A percentile compares a stretch with the other conserved stretches of the same genome.
Conservation (phyloP, 306 rosid genomes). For the Corylus americana region DNA sequence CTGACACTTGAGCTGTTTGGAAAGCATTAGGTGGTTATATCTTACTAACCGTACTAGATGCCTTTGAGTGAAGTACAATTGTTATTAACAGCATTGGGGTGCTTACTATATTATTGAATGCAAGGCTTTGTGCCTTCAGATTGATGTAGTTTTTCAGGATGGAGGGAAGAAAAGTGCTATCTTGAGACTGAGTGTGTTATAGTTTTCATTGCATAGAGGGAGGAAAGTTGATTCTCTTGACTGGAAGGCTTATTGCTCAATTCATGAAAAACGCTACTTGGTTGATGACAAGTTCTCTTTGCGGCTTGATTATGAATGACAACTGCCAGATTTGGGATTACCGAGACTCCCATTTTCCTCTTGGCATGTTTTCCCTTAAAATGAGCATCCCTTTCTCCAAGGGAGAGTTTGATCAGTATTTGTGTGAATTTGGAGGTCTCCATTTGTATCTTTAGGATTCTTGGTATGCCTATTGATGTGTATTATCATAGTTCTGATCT, state of each 20-base stretch:
- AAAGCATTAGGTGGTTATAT: slow-evolving; percentile 25
- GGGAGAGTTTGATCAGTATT: slow-evolving; percentile 24
- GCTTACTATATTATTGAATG: slow-evolving; percentile 28
- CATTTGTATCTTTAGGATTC: slow-evolving; percentile 19
- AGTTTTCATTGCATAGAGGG: slow-evolving; percentile 19
- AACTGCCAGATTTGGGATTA: slow-evolving; percentile 19
- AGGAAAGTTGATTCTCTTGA: slow-evolving; percentile 20
- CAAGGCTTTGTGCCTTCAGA: slow-evolving; percentile 23
- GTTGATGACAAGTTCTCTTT: slow-evolving; percentile 11
- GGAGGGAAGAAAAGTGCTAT: slow-evolving; percentile 32
- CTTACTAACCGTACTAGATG: slow-evolving; percentile 19
- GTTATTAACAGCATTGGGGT: slow-evolving; percentile 22
- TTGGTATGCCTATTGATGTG: neutral
- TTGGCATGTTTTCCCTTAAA: slow-evolving; percentile 22
- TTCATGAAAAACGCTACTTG: neutral
- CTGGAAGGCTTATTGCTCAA: slow-evolving; percentile 22
- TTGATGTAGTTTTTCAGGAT: slow-evolving; percentile 25
- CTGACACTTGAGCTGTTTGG: slow-evolving; percentile 29
- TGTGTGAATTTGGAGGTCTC: slow-evolving; percentile 13
- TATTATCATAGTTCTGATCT: slow-evolving; percentile 19
- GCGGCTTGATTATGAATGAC: slow-evolving; percentile 16
- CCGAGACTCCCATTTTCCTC: slow-evolving; percentile 17
- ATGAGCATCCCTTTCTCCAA: slow-evolving; percentile 7
- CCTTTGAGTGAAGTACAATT: slow-evolving; percentile 21
- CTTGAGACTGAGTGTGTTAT: slow-evolving; percentile 14